Evolutionary conservation across 1,139 yeast genomes (phyloP), one percentile per base, ranked within the genome.

Genomic region (Suhomyces choctaworum): DNA sequence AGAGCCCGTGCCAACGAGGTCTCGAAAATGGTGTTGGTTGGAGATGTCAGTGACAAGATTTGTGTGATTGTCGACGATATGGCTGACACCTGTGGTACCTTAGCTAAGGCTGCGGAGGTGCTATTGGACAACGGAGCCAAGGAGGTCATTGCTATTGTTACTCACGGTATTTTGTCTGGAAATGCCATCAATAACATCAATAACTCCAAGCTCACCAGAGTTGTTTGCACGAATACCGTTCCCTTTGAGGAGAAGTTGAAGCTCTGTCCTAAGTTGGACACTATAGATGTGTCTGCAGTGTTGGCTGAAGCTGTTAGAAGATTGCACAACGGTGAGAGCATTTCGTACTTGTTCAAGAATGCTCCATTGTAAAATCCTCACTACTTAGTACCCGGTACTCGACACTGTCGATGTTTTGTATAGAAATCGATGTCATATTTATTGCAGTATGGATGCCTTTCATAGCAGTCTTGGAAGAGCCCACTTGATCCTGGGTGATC

Each of bases 41-140:
- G 98, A 47, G 97, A 92, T 60, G 98, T 92, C 25, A 68, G 82
- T 8, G 83, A 82, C 48, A 89, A 89, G 64, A 78, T 85, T 34
- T 90, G 97, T 64, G 74, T 92, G 40, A 78, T 92, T 48, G 95
- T 92, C 28, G 98, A 92, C 64, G 98, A 92, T 59, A 90, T 92
- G 95, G 98, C 97, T 31, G 98, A 92, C 59, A 92, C 98, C 15
- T 92, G 97, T 66, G 97, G 97, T 41, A 92, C 98, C 4, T 70
- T 92, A 48, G 94, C 90, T 44, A 92, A 90, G 66, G 97, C 98
- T 26, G 96, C 97, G 16, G 96, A 90, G 50, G 82, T 92, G 5
- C 69, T 92, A 41, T 62, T 90, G 44, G 85, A 80, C 31, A 84
- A 89, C 54, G 82, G 81, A 16, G 97, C 97, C 13, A 69, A 78